Evolutionary conservation across 306 rosid species (phyloP), one percentile per base, ranked within the genome.

Genomic region (Senna tora): DNA sequence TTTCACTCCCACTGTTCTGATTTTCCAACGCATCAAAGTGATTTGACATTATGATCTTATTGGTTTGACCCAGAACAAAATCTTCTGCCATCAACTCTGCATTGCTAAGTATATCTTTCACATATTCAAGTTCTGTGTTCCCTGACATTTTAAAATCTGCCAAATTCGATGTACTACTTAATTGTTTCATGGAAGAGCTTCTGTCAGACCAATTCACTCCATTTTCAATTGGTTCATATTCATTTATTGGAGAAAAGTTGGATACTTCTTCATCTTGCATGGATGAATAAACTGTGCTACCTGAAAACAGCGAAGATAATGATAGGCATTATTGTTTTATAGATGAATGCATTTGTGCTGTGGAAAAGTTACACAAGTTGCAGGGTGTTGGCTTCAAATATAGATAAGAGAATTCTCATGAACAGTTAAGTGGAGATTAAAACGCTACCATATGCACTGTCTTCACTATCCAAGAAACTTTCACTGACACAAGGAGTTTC

Each of bases 41-140:
- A 81, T 64, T 80, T 64, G 94, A 82, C 82, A 84, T 22, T 16
- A 89, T 77, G 60, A 87, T 74, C n/a, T 58, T 54, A 19, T 79
- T 60, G 19, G 80, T 57, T 14, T 59, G 79, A 66, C 91, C 91
- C 73, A 80, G 36, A 38, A 80, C 81, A 55, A 84, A 88, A 71
- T 84, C 88, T 81, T 91, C 92, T 30, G 70, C 71, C 72, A 74
- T 79, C 52, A 89, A 75, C 36, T 89, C 84, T 9, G 86, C 86
- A 46, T 77, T 82, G 78, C 56, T 53, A 34, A 95, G 78, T 45
- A 95, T 76, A 57, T 81, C 82, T 61, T 80, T 83, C 36, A 95
- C 80, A 63, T 89, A 88, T 34, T 82, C 88, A 65, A 84, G 86
- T 75, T 91, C 93, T 83, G 87, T 77, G 67, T 73, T 76, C 51